Conservation (phyloP, 225 moss, liverwort and hornwort genomes). For the Anthoceros angustus region DNA sequence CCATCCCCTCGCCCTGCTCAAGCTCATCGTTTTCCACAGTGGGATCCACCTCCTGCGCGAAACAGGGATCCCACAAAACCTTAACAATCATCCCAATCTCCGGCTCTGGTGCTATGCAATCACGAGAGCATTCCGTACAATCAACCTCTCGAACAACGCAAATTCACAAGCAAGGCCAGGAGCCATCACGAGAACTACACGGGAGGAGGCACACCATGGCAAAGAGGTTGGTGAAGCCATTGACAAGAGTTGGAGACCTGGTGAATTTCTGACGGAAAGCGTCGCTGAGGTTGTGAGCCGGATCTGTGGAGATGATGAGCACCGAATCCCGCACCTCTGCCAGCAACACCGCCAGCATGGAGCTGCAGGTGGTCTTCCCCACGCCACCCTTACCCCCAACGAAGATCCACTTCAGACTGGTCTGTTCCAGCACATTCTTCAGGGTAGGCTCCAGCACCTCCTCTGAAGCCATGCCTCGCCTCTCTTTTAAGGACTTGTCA, state of each 20-base stretch:
- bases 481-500: too few relatives aligned
- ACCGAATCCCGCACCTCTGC: constrained; percentile 59
- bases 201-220: constrained; percentile 40
- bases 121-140: background rate
- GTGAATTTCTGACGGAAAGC: constrained; percentile 91
- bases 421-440: constrained; percentile 63
- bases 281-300: constrained; percentile 93
- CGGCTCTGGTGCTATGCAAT: too few relatives aligned
- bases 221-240: constrained; percentile 64
- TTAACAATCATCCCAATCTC: background rate
- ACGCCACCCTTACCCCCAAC: constrained; percentile 95
- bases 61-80: background rate
- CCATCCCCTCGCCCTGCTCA: constrained; percentile 77
- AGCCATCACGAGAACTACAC: background rate
- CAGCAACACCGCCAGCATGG: constrained; percentile 69
- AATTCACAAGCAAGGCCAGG: background rate
- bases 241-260: constrained; percentile 57
- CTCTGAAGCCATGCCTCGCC: background rate
- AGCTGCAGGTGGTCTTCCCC: constrained; percentile 96
- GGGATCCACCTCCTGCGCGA: constrained; percentile 66
- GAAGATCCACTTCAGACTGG: constrained; percentile 79
- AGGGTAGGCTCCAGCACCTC: constrained; percentile 38
- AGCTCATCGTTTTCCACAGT: constrained; percentile 84
- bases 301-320: constrained; percentile 78
- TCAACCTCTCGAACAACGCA: background rate